Evolutionary conservation across 23 red algal genomes (phyloP), one percentile per base, ranked within the genome.

Genomic region (Pyropia yezoensis): DNA sequence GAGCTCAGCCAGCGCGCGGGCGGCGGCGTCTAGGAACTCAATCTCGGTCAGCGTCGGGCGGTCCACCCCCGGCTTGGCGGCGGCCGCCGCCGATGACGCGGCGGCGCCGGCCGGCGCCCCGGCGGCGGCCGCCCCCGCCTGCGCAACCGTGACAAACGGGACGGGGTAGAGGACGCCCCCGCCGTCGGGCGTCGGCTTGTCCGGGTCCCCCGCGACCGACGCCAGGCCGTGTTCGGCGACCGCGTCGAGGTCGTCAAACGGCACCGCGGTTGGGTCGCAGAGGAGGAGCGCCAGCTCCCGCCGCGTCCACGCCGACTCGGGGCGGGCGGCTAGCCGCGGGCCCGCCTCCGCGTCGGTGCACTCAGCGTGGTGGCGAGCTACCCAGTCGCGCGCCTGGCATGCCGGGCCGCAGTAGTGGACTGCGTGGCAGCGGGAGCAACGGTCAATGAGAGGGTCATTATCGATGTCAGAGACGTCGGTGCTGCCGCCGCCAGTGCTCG

Each of bases 181-280:
- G 19, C 30, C 25, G 50, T 23, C 20, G 11, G 23, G 15, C 20
- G 17, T 23, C 14, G 64, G 64, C 39, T 47, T 47, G 39, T 47
- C 39, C 39, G 39, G 39, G 39, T 39, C 55, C 3, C 67, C 9
- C 2, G 20, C 57, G 9, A 77, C 54, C 53, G 23, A 87, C 20
- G 39, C 49, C 67, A 74, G 83, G 13, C 45, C 23, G 25, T 66
- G 59, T 33, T 57, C 29, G n/a, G 59, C 71, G 54, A 69, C 65
- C 6, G 34, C 65, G 50, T 94, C 79, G 11, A 94, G 57, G 67
- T 94, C 89, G 52, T 94, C 89, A 78, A 94, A 94, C 28, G 89
- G 79, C 2, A 94, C 59, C 3, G 79, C 57, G 13, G 80, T 81
- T 8, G 75, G 66, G 13, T 77, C 71, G 52, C 72, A 61, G 62